Conservation (phyloP, 2,329 filamentous ascomycete genomes). For the Blastomyces parvus region DNA sequence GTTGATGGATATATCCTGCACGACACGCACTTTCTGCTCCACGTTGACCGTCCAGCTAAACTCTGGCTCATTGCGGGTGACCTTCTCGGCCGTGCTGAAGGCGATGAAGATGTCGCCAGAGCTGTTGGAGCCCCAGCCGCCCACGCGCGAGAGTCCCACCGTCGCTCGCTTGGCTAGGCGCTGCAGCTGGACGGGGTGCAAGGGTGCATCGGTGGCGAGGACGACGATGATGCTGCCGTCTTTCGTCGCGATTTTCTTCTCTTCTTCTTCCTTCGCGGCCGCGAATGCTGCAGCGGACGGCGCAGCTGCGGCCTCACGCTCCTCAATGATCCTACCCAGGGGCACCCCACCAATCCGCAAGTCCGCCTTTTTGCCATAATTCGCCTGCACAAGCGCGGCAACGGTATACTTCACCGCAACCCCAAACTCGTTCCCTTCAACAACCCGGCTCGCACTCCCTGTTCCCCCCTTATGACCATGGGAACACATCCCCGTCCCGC, state of each 20-base stretch:
- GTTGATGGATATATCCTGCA: slow-evolving; percentile 53
- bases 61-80: slow-evolving; percentile 25
- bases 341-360: slow-evolving; percentile 53
- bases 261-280: neutral
- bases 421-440: slow-evolving; percentile 42
- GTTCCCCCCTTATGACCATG: slow-evolving; percentile 60
- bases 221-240: slow-evolving; percentile 55
- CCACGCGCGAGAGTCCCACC: slow-evolving; percentile 51
- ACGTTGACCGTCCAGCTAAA: slow-evolving; percentile 24
- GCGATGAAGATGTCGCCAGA: slow-evolving; percentile 60
- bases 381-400: slow-evolving; percentile 54
- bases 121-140: slow-evolving; percentile 52
- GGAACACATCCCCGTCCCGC: slow-evolving; percentile 60
- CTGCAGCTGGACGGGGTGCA: slow-evolving; percentile 49
- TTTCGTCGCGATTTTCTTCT: neutral
- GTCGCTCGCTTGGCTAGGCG: slow-evolving; percentile 53
- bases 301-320: neutral
- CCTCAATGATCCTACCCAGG: slow-evolving; percentile 43
- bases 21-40: slow-evolving; percentile 40
- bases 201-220: slow-evolving; percentile 51
- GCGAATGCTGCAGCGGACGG: neutral
- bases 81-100: slow-evolving; percentile 52
- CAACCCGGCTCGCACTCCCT: slow-evolving; percentile 50
- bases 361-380: slow-evolving; percentile 51
- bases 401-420: slow-evolving; percentile 46